phyloP scores from a whole-genome alignment of 345 rosid genomes.

The Hibiscus trionum region DNA sequence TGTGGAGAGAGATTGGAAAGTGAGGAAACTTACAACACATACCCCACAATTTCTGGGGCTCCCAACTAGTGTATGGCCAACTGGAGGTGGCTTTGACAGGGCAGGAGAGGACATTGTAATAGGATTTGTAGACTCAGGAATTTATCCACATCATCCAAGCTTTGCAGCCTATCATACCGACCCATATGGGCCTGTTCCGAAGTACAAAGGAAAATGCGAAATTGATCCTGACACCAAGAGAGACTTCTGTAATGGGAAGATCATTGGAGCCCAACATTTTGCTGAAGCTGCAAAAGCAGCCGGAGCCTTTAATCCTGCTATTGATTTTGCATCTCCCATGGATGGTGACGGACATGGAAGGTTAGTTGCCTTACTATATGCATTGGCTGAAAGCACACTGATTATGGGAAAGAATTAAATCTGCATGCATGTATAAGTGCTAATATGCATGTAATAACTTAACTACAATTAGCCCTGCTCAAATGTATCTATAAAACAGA shows the following conservation, averaged over 20 bases:
- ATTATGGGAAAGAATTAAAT: not conserved
- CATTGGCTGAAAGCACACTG: not conserved
- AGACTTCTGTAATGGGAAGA: constrained; percentile 85
- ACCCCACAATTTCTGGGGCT: constrained; percentile 96
- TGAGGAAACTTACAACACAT: constrained; percentile 86
- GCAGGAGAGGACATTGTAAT: constrained; percentile 95
- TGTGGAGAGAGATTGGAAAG: constrained; percentile 96
- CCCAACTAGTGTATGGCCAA: constrained; percentile 98
- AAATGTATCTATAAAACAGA: not conserved
- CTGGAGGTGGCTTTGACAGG: constrained; percentile 90
- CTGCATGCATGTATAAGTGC: not conserved
- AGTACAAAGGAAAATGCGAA: constrained; percentile 90
- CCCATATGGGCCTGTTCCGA: constrained; percentile 80
- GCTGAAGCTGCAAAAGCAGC: constrained; percentile 95
- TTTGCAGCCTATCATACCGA: constrained; percentile 55
- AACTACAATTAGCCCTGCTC: not conserved
- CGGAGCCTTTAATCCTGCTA: constrained; percentile 73
- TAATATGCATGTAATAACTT: not conserved
- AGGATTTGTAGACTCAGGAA: constrained; percentile 94
- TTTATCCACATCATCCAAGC: constrained; percentile 89
- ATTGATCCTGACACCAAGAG: constrained; percentile 62
- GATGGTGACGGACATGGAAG: constrained; percentile 99
- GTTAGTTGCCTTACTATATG: constrained; percentile 24
- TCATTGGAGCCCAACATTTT: constrained; percentile 96
- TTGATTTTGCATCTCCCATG: constrained; percentile 92